Evolutionary conservation across 306 rosid species (phyloP).

Genomic region (Albizia julibrissin): DNA sequence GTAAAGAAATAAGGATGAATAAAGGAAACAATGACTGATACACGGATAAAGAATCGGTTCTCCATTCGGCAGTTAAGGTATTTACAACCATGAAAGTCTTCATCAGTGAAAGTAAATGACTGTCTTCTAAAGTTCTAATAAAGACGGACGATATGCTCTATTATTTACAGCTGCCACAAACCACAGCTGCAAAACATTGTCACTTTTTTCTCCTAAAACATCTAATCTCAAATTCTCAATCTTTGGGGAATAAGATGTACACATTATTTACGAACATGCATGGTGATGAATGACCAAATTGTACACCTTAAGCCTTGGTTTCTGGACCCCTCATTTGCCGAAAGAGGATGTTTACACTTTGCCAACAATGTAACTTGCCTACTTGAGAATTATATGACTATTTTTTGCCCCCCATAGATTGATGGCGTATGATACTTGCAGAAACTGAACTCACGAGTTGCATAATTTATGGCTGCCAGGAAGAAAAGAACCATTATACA

Average conservation of each 20-base stretch:
- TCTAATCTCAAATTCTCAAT: conserved; percentile 1
- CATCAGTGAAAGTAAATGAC: neutral
- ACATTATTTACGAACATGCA: conserved; percentile 16
- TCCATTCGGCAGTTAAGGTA: conserved; percentile 1
- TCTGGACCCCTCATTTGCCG: conserved; percentile 11
- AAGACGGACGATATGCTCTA: conserved; percentile 10
- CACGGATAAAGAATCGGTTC: conserved; percentile 13
- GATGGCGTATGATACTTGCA: conserved; percentile 12
- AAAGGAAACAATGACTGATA: neutral
- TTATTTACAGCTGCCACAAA: conserved; percentile 4
- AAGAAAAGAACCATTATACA: conserved; percentile 4
- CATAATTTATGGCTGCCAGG: conserved; percentile 34
- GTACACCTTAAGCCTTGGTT: conserved; percentile 36
- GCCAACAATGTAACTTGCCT: conserved; percentile 7
- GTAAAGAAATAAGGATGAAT: neutral
- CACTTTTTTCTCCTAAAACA: conserved; percentile 22
- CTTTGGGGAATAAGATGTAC: neutral
- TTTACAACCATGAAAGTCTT: conserved; percentile 12
- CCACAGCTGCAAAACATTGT: neutral
- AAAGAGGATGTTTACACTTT: conserved; percentile 1
- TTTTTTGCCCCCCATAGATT: neutral
- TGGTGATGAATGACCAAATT: conserved; percentile 31
- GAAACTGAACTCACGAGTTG: conserved; percentile 17
- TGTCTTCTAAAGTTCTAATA: neutral
- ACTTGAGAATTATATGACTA: conserved; percentile 1